Percentiles rank a stretch among this genome's conserved stretches.
Conservation (phyloP, 805 yeast genomes). For the Wickerhamomyces mucosus region DNA sequence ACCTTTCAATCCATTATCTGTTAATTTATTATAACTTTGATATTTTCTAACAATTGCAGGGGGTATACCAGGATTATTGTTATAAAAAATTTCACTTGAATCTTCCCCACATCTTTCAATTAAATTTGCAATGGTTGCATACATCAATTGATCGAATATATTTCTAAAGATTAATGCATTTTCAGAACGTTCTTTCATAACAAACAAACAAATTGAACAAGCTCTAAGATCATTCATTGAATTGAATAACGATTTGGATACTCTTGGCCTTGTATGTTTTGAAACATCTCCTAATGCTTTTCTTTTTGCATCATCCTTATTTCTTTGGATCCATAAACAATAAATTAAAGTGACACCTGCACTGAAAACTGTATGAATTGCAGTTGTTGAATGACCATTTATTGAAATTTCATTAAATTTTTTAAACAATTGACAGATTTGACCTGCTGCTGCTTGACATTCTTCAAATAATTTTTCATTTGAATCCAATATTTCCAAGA, state of each 20-base stretch:
- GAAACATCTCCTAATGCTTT: slow-evolving; percentile 45
- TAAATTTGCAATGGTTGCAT: slow-evolving; percentile 53
- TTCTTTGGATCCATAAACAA: slow-evolving; percentile 58
- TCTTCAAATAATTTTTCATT: slow-evolving; percentile 50
- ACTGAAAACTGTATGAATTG: slow-evolving; percentile 57
- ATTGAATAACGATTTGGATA: slow-evolving; percentile 41
- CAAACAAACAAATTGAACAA: slow-evolving; percentile 54
- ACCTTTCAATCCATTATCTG: slow-evolving; percentile 12
- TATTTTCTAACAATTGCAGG: slow-evolving; percentile 45
- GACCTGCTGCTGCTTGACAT: slow-evolving; percentile 68
- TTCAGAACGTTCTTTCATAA: slow-evolving; percentile 56
- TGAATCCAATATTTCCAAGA: slow-evolving; percentile 50
- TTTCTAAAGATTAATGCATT: slow-evolving; percentile 56
- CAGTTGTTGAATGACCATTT: slow-evolving; percentile 54
- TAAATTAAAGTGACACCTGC: slow-evolving; percentile 62
- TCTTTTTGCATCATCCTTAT: slow-evolving; percentile 48
- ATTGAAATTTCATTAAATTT: slow-evolving; percentile 55
- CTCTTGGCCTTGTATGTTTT: slow-evolving; percentile 50
- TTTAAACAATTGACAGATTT: slow-evolving; percentile 54
- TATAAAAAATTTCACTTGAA: slow-evolving; percentile 45
- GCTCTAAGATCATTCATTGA: slow-evolving; percentile 57
- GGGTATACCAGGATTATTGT: slow-evolving; percentile 42
- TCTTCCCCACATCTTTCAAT: slow-evolving; percentile 57
- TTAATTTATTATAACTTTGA: slow-evolving; percentile 21
- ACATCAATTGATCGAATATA: slow-evolving; percentile 57